A percentile compares a stretch with the other conserved stretches of the same genome.
Conservation (phyloP, 257 asterid genomes). For the Rubia yunnanensis region DNA sequence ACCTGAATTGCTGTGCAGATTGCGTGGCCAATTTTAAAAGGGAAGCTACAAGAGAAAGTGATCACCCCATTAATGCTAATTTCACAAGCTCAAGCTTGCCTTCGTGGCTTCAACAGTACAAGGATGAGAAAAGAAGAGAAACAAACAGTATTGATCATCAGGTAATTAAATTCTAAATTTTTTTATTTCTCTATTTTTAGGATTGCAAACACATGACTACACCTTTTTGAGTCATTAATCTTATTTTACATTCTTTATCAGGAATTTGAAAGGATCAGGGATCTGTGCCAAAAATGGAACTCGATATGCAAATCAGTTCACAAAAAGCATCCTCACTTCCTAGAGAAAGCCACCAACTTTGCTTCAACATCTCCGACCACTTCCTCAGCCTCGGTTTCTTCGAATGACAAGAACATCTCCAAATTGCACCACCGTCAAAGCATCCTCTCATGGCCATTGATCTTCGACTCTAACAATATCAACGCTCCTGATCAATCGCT, state of each 20-base stretch:
- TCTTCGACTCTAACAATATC: slow-evolving; percentile 21
- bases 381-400: slow-evolving; percentile 63
- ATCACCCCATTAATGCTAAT: slow-evolving; percentile 14
- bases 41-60: slow-evolving; percentile 49
- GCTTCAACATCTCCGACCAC: slow-evolving; percentile 50
- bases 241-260: slow-evolving; percentile 17
- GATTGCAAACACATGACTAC: neutral
- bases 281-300: slow-evolving; percentile 88
- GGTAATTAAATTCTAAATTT: slow-evolving; percentile 24
- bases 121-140: slow-evolving; percentile 38
- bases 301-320: slow-evolving; percentile 73
- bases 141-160: slow-evolving; percentile 19
- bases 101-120: slow-evolving; percentile 75
- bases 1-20: slow-evolving; percentile 66
- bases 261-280: slow-evolving; percentile 49
- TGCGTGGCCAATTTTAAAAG: slow-evolving; percentile 53
- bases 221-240: neutral
- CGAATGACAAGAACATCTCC: slow-evolving; percentile 36
- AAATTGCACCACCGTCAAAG: slow-evolving; percentile 22
- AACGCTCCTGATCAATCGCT: slow-evolving; percentile 22
- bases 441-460: slow-evolving; percentile 43
- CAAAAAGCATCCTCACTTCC: slow-evolving; percentile 48
- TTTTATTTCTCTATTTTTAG: neutral
- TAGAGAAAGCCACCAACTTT: slow-evolving; percentile 39
- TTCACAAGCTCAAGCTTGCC: slow-evolving; percentile 55